A percentile compares a stretch with the other conserved stretches of the same genome.
Evolutionary conservation across 495 filamentous ascomycete species (phyloP).

Genomic region (Hypoxylon perforatum): DNA sequence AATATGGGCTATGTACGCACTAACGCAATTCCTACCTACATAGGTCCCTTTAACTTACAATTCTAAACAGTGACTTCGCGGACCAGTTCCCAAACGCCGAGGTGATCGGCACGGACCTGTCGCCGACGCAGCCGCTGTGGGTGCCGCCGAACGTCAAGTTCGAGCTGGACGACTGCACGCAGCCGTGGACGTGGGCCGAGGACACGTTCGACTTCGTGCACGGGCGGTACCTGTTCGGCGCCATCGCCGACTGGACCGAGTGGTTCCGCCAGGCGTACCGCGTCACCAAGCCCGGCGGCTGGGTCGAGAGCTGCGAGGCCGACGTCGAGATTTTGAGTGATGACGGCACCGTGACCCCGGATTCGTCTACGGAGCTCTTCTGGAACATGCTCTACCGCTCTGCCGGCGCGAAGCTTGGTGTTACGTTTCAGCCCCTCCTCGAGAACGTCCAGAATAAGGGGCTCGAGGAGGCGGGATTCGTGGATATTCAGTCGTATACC

Average conservation of each 20-base stretch:
- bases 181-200: slow-evolving; percentile 62
- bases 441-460: slow-evolving; percentile 62
- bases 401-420: slow-evolving; percentile 40
- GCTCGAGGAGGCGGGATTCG: slow-evolving; percentile 68
- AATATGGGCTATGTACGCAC: slow-evolving; percentile 54
- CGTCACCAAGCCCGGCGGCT: slow-evolving; percentile 41
- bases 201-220: slow-evolving; percentile 74
- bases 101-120: slow-evolving; percentile 68
- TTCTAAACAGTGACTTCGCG: slow-evolving; percentile 60
- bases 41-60: neutral
- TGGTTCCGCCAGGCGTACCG: slow-evolving; percentile 45
- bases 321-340: slow-evolving; percentile 42
- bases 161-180: slow-evolving; percentile 67
- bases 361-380: slow-evolving; percentile 54
- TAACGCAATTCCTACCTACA: neutral
- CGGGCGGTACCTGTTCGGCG: slow-evolving; percentile 66
- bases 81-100: slow-evolving; percentile 61
- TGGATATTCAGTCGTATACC: slow-evolving; percentile 55
- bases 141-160: slow-evolving; percentile 66
- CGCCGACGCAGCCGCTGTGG: slow-evolving; percentile 59
- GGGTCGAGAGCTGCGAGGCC: slow-evolving; percentile 45
- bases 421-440: slow-evolving; percentile 33
- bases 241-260: slow-evolving; percentile 66
- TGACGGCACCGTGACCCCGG: slow-evolving; percentile 43
- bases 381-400: slow-evolving; percentile 48